These are phyloP conservation scores for Jackrogersella minutella DNA, from an alignment of 495 filamentous ascomycete species.

Conservation along the genomic window DNA sequence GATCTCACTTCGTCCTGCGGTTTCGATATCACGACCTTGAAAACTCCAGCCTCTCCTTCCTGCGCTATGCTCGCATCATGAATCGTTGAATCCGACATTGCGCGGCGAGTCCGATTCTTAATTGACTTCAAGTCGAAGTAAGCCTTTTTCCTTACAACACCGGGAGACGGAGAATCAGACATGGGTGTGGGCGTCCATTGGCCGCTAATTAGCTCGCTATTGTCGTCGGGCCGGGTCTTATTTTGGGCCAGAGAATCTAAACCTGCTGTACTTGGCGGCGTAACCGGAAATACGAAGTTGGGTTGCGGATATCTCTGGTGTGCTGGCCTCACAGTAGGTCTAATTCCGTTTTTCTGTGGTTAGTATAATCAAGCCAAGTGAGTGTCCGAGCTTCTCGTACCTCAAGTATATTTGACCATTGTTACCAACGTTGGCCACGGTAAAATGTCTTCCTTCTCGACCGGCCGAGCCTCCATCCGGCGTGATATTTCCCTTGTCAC, in stretches of 20 bases:
- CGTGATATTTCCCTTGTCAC: slow-evolving; percentile 57
- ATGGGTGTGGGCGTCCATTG: slow-evolving; percentile 51
- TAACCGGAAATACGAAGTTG: slow-evolving; percentile 65
- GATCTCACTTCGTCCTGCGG: slow-evolving; percentile 65
- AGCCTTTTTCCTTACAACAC: slow-evolving; percentile 42
- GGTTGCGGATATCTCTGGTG: slow-evolving; percentile 67
- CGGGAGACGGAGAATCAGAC: slow-evolving; percentile 43
- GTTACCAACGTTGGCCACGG: slow-evolving; percentile 91
- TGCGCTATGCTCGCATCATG: slow-evolving; percentile 56
- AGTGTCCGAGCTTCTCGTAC: slow-evolving; percentile 61
- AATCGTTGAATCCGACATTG: slow-evolving; percentile 58
- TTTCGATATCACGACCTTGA: slow-evolving; percentile 87
- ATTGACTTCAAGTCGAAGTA: slow-evolving; percentile 38
- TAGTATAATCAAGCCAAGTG: slow-evolving; percentile 15
- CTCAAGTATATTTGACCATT: slow-evolving; percentile 94
- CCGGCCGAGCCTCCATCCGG: slow-evolving; percentile 61
- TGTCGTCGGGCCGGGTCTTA: slow-evolving; percentile 38
- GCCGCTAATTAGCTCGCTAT: slow-evolving; percentile 54
- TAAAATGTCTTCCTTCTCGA: slow-evolving; percentile 79
- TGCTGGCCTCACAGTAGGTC: slow-evolving; percentile 66
- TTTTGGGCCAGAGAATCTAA: slow-evolving; percentile 55
- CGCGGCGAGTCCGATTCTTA: slow-evolving; percentile 52
- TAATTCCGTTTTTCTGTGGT: slow-evolving; percentile 42
- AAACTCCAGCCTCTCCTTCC: slow-evolving; percentile 69
- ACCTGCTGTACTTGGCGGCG: slow-evolving; percentile 64